Conservation (phyloP, 768 basidiomycete species). For the Rhizopogon vinicolor region DNA sequence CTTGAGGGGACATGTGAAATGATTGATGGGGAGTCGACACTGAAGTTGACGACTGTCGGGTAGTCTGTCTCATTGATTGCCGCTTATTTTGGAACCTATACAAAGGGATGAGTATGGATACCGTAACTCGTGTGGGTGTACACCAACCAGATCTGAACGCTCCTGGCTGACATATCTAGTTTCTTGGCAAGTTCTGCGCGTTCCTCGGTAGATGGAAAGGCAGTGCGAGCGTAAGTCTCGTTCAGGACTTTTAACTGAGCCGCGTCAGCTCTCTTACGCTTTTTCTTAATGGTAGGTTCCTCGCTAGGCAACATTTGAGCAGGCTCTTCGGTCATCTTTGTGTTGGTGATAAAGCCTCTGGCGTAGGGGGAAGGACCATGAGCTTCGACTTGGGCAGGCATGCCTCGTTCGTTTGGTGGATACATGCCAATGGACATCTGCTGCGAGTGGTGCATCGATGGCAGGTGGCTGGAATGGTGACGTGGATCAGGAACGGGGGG, state of each 20-base stretch:
- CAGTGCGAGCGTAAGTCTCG: constrained; percentile 74
- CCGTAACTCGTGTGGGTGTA: constrained; percentile 9
- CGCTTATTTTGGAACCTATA: constrained; percentile 85
- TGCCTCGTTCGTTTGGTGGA: constrained; percentile 27
- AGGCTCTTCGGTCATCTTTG: constrained; percentile 29
- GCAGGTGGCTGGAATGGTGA: constrained; percentile 19
- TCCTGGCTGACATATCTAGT: constrained; percentile 79
- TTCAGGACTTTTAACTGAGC: constrained; percentile 77
- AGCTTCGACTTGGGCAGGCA: constrained; percentile 35
- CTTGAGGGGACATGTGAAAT: constrained; percentile 38
- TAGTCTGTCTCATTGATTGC: constrained; percentile 77
- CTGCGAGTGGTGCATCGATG: constrained; percentile 22
- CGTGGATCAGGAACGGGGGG: constrained; percentile 35
- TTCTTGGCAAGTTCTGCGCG: constrained; percentile 70
- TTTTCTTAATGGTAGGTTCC: constrained; percentile 80
- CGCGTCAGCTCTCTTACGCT: constrained; percentile 81
- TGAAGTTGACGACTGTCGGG: constrained; percentile 53
- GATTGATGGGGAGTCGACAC: constrained; percentile 44
- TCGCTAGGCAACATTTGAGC: constrained; percentile 37
- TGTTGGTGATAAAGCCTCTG: constrained; percentile 31
- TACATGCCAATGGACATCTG: constrained; percentile 25
- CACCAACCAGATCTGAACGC: constrained; percentile 81
- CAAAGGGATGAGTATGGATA: constrained; percentile 16
- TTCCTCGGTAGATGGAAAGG: constrained; percentile 86
- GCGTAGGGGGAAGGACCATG: constrained; percentile 48